Percentiles rank a stretch among this genome's conserved stretches.
Conservation (phyloP, 371 early-diverging fungal species). For the Mortierella sp. region DNA sequence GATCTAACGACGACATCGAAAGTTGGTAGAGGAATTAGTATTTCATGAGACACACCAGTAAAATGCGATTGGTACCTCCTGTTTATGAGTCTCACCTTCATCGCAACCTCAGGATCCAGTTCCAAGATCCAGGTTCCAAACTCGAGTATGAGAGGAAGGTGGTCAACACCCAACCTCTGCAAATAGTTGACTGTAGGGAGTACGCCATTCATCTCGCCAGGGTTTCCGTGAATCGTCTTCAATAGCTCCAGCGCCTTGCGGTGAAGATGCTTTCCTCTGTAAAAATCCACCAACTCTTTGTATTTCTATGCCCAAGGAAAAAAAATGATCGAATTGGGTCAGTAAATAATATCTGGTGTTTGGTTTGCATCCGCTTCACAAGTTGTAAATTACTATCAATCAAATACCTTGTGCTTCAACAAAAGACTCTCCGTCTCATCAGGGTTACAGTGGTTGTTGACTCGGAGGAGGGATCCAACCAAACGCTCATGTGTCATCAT, state of each 20-base stretch:
- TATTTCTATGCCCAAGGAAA: slow-evolving; percentile 68
- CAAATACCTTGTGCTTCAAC: slow-evolving; percentile 72
- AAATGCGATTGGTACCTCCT: neutral
- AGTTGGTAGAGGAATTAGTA: neutral
- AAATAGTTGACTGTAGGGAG: slow-evolving; percentile 83
- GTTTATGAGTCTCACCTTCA: slow-evolving; percentile 73
- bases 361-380: too few relatives aligned
- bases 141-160: slow-evolving; percentile 86
- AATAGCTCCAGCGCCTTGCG: slow-evolving; percentile 89
- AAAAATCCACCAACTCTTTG: slow-evolving; percentile 91
- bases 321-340: neutral
- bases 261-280: slow-evolving; percentile 90
- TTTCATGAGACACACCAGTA: neutral
- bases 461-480: slow-evolving; percentile 90
- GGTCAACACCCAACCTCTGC: slow-evolving; percentile 78
- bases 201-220: slow-evolving; percentile 72
- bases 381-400: too few relatives aligned
- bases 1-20: slow-evolving; percentile 63
- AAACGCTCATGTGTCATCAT: slow-evolving; percentile 82
- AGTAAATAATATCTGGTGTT: too few relatives aligned
- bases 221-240: slow-evolving; percentile 41
- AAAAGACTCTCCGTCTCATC: slow-evolving; percentile 86
- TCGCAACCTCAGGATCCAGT: slow-evolving; percentile 74
- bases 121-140: slow-evolving; percentile 86
- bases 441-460: slow-evolving; percentile 90